Percentiles rank a stretch among this genome's conserved stretches.
Evolutionary conservation across 371 early-diverging fungal genomes (phyloP).

Genomic region (Mortierella sp.): DNA sequence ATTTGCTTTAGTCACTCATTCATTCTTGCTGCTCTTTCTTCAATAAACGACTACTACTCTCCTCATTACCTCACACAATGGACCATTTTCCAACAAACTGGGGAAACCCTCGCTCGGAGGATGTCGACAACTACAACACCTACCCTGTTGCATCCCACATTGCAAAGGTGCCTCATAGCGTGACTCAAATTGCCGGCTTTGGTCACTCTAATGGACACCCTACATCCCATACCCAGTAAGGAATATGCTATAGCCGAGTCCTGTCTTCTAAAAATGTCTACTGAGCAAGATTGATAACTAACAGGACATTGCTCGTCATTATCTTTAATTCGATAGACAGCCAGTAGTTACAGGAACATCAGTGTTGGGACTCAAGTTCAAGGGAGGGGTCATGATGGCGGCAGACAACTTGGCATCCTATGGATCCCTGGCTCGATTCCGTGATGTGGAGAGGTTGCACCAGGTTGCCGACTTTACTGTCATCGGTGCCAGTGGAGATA

Average conservation of each 20-base stretch:
- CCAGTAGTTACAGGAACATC: constrained; percentile 98
- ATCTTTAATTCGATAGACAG: constrained; percentile 59
- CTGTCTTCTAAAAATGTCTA: background rate
- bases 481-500: constrained; percentile 95
- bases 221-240: constrained; percentile 74
- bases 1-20: background rate
- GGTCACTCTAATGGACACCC: constrained; percentile 61
- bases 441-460: constrained; percentile 89
- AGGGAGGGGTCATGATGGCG: constrained; percentile 98
- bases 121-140: constrained; percentile 70
- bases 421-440: constrained; percentile 96
- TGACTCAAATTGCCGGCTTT: constrained; percentile 52
- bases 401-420: constrained; percentile 98
- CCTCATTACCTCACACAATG: constrained; percentile 58
- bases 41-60: background rate
- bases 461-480: constrained; percentile 87
- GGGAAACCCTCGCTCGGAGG: constrained; percentile 83
- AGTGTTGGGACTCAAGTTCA: constrained; percentile 95
- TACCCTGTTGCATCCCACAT: constrained; percentile 63
- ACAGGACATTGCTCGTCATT: background rate
- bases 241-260: background rate
- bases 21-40: background rate
- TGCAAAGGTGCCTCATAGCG: constrained; percentile 48
- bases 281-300: constrained; percentile 1
- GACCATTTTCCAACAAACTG: constrained; percentile 86